A percentile compares a stretch with the other conserved stretches of the same genome.
These are phyloP conservation scores for Alternaria burnsii DNA, from an alignment of 2,329 filamentous ascomycete species.

Conservation along the genomic window DNA sequence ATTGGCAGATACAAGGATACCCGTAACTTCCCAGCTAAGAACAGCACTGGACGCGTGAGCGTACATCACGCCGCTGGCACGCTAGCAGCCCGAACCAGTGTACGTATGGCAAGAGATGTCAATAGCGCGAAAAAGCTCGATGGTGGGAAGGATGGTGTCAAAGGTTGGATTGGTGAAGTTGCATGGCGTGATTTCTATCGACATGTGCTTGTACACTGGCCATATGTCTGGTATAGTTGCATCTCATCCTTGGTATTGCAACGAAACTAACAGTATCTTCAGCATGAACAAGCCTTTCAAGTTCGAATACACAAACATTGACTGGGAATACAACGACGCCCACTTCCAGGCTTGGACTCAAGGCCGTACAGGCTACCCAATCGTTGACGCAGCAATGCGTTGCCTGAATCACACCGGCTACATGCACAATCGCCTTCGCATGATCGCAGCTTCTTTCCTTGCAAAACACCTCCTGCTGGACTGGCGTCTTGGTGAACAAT, in stretches of 20 bases:
- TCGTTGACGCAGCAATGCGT: conserved; percentile 63
- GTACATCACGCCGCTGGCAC: conserved; percentile 57
- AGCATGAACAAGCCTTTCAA: conserved; percentile 82
- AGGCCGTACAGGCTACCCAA: conserved; percentile 56
- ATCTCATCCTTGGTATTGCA: background rate
- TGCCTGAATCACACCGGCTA: conserved; percentile 59
- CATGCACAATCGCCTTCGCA: conserved; percentile 63
- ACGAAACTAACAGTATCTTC: background rate
- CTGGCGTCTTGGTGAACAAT: conserved; percentile 61
- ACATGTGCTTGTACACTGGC: conserved; percentile 81
- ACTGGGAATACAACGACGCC: conserved; percentile 69
- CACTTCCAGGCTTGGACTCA: conserved; percentile 72
- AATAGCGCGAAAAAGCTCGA: conserved; percentile 62
- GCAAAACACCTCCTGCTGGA: conserved; percentile 60
- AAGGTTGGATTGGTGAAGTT: conserved; percentile 61
- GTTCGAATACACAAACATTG: conserved; percentile 81
- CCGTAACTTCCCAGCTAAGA: conserved; percentile 54
- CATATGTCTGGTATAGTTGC: conserved; percentile 72
- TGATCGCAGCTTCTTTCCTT: conserved; percentile 61
- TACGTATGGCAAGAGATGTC: conserved; percentile 62
- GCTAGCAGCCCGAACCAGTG: conserved; percentile 56
- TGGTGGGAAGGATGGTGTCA: conserved; percentile 53
- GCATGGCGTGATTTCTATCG: conserved; percentile 63
- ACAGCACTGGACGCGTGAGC: conserved; percentile 54
- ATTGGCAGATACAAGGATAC: conserved; percentile 51